These are phyloP conservation scores for Pisolithus orientalis DNA, from an alignment of 768 basidiomycete genomes.

Conservation along the genomic window DNA sequence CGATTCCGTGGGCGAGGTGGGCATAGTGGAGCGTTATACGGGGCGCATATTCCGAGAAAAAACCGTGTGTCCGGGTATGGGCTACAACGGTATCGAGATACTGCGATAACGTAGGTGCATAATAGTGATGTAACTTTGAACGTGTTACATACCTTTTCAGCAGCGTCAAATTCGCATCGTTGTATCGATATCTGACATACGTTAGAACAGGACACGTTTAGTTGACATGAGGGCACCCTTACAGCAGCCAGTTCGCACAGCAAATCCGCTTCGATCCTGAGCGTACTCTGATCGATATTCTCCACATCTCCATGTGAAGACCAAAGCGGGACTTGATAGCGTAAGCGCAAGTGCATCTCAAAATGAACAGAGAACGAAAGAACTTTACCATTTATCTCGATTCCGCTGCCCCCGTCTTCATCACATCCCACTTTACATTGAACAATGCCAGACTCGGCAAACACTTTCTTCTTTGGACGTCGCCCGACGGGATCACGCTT, in stretches of 20 bases:
- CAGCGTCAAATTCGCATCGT: constrained; percentile 61
- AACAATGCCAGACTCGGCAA: constrained; percentile 55
- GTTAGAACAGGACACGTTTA: neutral
- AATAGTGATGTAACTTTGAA: too few species aligned
- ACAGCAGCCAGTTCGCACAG: constrained; percentile 66
- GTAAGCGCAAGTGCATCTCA: neutral
- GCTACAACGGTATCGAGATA: constrained; percentile 48
- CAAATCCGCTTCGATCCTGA: constrained; percentile 65
- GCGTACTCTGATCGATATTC: constrained; percentile 42
- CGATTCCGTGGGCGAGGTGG: constrained; percentile 51
- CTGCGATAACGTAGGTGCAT: constrained; percentile 2
- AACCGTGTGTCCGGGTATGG: constrained; percentile 48
- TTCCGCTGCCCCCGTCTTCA: constrained; percentile 13
- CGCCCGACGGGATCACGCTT: constrained; percentile 72
- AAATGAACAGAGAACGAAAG: neutral
- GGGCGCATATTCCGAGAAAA: constrained; percentile 52
- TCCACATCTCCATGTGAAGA: constrained; percentile 45
- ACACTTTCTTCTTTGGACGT: constrained; percentile 66
- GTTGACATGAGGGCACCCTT: constrained; percentile 13
- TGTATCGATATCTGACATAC: constrained; percentile 51
- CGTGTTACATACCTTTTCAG: constrained; percentile 42
- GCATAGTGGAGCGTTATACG: constrained; percentile 65
- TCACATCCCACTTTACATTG: constrained; percentile 40
- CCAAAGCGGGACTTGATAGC: constrained; percentile 46
- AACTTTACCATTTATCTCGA: constrained; percentile 11